Evolutionary conservation across 2,329 filamentous ascomycete species (phyloP).

Genomic region (Corynespora cassiicola): DNA sequence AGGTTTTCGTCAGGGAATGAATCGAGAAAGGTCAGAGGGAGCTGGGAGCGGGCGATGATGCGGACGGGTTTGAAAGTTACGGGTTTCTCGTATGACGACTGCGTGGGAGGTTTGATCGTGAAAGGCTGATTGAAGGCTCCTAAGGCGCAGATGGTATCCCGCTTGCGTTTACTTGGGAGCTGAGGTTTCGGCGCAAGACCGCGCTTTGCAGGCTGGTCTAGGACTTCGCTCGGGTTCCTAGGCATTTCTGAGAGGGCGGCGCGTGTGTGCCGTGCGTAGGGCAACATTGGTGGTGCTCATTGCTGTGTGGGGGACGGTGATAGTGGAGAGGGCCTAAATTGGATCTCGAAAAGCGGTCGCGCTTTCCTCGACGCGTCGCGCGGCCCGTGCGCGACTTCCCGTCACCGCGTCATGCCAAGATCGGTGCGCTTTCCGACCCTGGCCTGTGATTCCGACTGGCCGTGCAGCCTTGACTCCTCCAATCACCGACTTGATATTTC

Average conservation of each 20-base stretch:
- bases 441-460: too few relatives aligned
- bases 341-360: slow-evolving; percentile 18
- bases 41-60: slow-evolving; percentile 41
- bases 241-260: slow-evolving; percentile 34
- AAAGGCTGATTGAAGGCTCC: slow-evolving; percentile 34
- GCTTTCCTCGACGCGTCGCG: slow-evolving; percentile 26
- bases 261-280: slow-evolving; percentile 36
- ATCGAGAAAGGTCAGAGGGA: slow-evolving; percentile 48
- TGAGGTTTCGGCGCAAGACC: slow-evolving; percentile 27
- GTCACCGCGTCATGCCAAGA: too few relatives aligned
- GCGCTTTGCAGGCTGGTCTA: slow-evolving; percentile 30
- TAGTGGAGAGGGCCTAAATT: slow-evolving; percentile 10
- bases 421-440: too few relatives aligned
- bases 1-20: slow-evolving; percentile 27
- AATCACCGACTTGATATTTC: too few relatives aligned
- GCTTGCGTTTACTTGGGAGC: slow-evolving; percentile 38
- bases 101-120: slow-evolving; percentile 37
- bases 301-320: slow-evolving; percentile 16
- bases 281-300: slow-evolving; percentile 35
- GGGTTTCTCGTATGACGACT: slow-evolving; percentile 35
- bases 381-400: too few relatives aligned
- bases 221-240: slow-evolving; percentile 23
- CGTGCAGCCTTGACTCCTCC: too few relatives aligned
- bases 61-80: slow-evolving; percentile 40
- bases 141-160: slow-evolving; percentile 37